Base-by-base conservation (phyloP, 306 rosid genomes). In the Arachis stenosperma region DNA sequence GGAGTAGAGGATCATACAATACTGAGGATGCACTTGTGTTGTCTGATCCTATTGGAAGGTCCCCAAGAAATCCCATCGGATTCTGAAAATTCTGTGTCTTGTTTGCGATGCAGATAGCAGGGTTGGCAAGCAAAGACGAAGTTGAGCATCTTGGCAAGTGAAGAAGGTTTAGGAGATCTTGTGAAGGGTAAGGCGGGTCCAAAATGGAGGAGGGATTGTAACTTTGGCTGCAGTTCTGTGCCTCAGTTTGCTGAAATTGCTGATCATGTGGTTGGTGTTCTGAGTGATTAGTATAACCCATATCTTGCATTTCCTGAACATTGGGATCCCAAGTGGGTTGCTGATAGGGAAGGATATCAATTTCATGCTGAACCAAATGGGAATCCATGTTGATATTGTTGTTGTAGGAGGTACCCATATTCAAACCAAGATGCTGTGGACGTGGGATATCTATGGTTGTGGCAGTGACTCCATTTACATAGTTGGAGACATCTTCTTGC, bases 161-260 rank as follows among this genome's bases (percentile, higher is more conserved):
- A 79, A 94, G 86, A 69, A 89, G 90, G 82, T 87, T 88, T 41
- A 94, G 86, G 27, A 91, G 87, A 85, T 93, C 96, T 0, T 90
- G 84, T 59, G 96, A 64, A 14, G 84, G 79, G 75, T 82, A 84
- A 61, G 84, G 84, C 67, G 76, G 81, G 66, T 81, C 78, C 17
- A 77, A 70, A 29, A 72, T 65, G 55, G 75, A 67, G 51, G 84
- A 69, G 2, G 78, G 64, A 47, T 72, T 79, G 70, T 51, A 81
- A 66, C 78, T 64, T 69, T 83, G 85, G 74, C 55, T 62, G 52
- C 72, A 67, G 37, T 74, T 75, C 50, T 74, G 85, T 15, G 68
- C 51, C 47, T 86, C 85, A 7, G 75, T 67, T 67, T 81, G 85
- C 50, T 83, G 87, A 74, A 83, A 76, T 22, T 84, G 96, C 57